Conservation (phyloP, 768 basidiomycete genomes). For the Suillus subalutaceus region DNA sequence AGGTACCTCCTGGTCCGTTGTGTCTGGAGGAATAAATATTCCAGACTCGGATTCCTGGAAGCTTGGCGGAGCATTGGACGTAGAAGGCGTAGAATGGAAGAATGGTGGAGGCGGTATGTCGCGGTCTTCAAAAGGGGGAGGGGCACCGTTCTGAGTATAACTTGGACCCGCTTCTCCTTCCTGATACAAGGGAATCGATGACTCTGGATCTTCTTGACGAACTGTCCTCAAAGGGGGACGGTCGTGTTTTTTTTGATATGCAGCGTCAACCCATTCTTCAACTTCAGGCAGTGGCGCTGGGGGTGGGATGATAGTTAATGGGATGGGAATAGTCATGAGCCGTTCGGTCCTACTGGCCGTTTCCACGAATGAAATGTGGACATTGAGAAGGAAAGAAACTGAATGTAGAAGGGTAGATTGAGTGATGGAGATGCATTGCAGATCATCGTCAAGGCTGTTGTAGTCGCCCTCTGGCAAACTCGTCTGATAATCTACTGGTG, state of each 20-base stretch:
- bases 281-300: slow-evolving; percentile 81
- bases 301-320: slow-evolving; percentile 71
- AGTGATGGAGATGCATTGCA: slow-evolving; percentile 74
- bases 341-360: slow-evolving; percentile 68
- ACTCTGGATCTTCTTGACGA: slow-evolving; percentile 67
- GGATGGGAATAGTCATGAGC: slow-evolving; percentile 64
- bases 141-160: slow-evolving; percentile 60
- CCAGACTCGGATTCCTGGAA: slow-evolving; percentile 83
- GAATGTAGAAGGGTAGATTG: slow-evolving; percentile 82
- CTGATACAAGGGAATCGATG: slow-evolving; percentile 64
- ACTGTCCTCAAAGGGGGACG: slow-evolving; percentile 73
- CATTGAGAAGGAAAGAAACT: slow-evolving; percentile 75
- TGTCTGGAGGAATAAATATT: slow-evolving; percentile 61
- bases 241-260: slow-evolving; percentile 89
- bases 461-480: slow-evolving; percentile 47
- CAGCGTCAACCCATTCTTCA: slow-evolving; percentile 68
- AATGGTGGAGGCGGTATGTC: slow-evolving; percentile 73
- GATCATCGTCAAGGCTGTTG: slow-evolving; percentile 54
- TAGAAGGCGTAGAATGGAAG: slow-evolving; percentile 61
- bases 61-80: slow-evolving; percentile 63
- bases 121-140: slow-evolving; percentile 85
- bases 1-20: slow-evolving; percentile 32
- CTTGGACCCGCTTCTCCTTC: slow-evolving; percentile 80
- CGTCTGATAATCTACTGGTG: slow-evolving; percentile 50
- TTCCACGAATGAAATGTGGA: slow-evolving; percentile 80